Evolutionary conservation across 2,329 filamentous ascomycete genomes (phyloP), one percentile per base, ranked within the genome.

Genomic region (Fusarium musae): DNA sequence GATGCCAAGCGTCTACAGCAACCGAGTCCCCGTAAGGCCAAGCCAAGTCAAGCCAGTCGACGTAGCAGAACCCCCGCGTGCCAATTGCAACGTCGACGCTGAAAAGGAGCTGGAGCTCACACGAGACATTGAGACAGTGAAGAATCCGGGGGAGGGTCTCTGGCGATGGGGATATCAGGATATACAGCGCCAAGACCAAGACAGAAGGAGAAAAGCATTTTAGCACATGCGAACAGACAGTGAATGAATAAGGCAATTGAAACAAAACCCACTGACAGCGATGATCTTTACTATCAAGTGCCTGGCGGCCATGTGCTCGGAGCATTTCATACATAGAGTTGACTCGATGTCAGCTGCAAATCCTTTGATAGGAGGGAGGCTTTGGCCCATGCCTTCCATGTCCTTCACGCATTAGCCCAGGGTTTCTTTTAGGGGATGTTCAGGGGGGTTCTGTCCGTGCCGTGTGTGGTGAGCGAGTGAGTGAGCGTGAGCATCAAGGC

Each of bases 91-190:
- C 54, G 28, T 32, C 23, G 44, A 56, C 34, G 53, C 19, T 70
- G 37, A 42, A 64, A 43, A 30, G 32, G 32, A 34, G 32, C 32
- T 13, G 32, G 53, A 50, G 36, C 34, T 28, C n/a, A 43, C 32
- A 28, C 47, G 40, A 42, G 64, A 32, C 37, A 44, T 39, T 19
- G 32, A 39, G 23, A 30, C 28, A 53, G 42, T 28, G 19, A 50
- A 47, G 47, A 70, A 62, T 44, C 56, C 47, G 65, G 70, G 65
- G 57, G 65, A 73, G 70, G 60, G 43, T 70, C 60, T 65, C 46
- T 44, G 64, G 64, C 42, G 54, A 60, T 46, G 36, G 49, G 37
- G 44, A 70, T 36, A 64, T 49, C 64, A 64, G 53, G 60, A 64
- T 52, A 28, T 46, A 44, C 59, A 64, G 61, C 52, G 65, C 61